Conservation (phyloP, 179 eudicot genomes). For the Sideroxylon spinosum region DNA sequence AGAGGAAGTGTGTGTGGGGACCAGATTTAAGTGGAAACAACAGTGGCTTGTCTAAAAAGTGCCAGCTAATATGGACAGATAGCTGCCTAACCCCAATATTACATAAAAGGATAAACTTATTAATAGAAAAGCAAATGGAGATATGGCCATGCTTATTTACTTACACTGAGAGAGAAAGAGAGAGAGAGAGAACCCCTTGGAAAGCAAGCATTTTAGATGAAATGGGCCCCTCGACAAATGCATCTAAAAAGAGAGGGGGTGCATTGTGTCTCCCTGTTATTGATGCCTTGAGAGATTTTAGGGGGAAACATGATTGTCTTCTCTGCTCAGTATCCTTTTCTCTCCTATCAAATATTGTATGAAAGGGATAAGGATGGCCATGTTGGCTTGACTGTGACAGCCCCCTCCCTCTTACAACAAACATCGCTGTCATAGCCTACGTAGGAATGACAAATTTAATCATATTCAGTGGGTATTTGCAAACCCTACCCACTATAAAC, state of each 20-base stretch:
- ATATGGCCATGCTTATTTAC: neutral
- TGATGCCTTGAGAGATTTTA: neutral
- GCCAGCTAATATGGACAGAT: neutral
- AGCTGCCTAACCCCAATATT: neutral
- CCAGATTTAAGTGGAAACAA: neutral
- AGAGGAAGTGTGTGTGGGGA: neutral
- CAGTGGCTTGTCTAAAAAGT: neutral
- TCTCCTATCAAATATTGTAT: neutral
- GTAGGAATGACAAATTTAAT: too few species aligned
- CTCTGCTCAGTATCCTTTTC: neutral
- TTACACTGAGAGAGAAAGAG: neutral
- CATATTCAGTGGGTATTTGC: too few species aligned
- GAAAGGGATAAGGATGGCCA: neutral
- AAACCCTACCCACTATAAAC: too few species aligned
- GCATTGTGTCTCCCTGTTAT: neutral
- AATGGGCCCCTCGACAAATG: slow-evolving; percentile 5
- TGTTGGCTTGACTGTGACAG: neutral
- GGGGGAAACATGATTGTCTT: neutral
- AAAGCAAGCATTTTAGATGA: neutral
- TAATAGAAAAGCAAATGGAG: neutral
- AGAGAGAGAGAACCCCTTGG: neutral
- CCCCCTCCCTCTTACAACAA: neutral
- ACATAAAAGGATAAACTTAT: too few species aligned
- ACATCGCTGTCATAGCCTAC: neutral
- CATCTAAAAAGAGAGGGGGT: neutral